Evolutionary conservation across 1,284 basidiomycete species (phyloP), one percentile per base, ranked within the genome.

Genomic region (Earliella scabrosa): DNA sequence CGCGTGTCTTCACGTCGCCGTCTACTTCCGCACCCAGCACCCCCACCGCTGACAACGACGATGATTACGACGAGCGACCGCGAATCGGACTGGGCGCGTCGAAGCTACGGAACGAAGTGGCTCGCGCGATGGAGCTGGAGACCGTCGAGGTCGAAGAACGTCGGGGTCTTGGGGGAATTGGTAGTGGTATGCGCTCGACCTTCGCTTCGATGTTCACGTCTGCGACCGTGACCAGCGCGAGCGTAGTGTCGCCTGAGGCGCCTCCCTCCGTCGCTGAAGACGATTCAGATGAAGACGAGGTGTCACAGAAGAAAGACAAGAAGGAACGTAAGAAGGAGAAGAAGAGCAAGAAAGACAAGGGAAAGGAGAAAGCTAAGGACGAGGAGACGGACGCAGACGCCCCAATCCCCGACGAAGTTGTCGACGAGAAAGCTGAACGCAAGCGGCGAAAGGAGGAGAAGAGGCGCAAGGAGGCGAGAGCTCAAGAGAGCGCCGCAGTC

Each of bases 151-250:
- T 18, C 14, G 50, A 54, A 18, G 52, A 44, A 38, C 56, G 54
- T 4, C 32, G 54, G 16, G 58, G 59, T 2, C 53, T 59, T 5
- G 61, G 61, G n/a, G 56, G 61, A 10, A 59, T 59, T 45, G 58
- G 58, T 13, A 60, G 59, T 45, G 56, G 58, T 13, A 43, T 52
- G 45, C 59, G 56, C 23, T 31, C 46, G 34, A 34, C 45, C 23
- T 63, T 63, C 24, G 58, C 59, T 44, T 45, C 59, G 35, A 63
- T 60, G 61, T 63, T 63, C 45, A 36, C 56, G 38, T 60, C 59
- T 13, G 54, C 52, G 26, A 51, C 56, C 21, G 52, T 46, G 40
- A 55, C 59, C 38, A 48, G 24, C 41, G 47, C 50, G 48, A 44
- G 34, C 38, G 54, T 41, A 41, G 45, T 23, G 49, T 34, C 14